These are phyloP conservation scores for Fusarium sp. DNA, from an alignment of 2,329 filamentous ascomycete species.

Conservation along the genomic window DNA sequence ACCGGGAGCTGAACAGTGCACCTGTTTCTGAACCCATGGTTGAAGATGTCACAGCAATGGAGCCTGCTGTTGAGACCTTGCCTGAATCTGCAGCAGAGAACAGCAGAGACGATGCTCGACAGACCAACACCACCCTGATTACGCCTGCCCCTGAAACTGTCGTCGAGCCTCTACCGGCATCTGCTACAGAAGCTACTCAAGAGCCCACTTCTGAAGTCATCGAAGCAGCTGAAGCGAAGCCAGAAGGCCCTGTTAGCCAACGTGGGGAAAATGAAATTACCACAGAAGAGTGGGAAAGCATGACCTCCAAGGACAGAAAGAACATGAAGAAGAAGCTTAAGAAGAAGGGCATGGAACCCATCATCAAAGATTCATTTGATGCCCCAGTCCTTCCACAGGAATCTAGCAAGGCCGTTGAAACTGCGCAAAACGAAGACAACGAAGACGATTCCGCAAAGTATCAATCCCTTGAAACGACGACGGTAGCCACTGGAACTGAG, in stretches of 20 bases:
- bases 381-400: background rate
- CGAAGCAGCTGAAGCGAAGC: slow-evolving; percentile 8
- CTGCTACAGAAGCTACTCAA: slow-evolving; percentile 3
- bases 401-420: slow-evolving; percentile 1
- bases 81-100: slow-evolving; percentile 6
- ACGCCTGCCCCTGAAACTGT: slow-evolving; percentile 11
- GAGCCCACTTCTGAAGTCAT: background rate
- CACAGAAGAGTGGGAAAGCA: slow-evolving; percentile 39
- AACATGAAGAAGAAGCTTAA: slow-evolving; percentile 45
- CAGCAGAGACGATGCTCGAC: background rate
- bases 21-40: background rate
- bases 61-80: background rate
- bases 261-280: slow-evolving; percentile 44
- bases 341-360: slow-evolving; percentile 40
- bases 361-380: slow-evolving; percentile 34
- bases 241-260: slow-evolving; percentile 9
- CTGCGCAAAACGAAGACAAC: slow-evolving; percentile 4
- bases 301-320: slow-evolving; percentile 44
- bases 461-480: slow-evolving; percentile 1
- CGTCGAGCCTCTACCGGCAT: slow-evolving; percentile 8
- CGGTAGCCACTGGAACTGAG: background rate
- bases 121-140: background rate
- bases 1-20: background rate
- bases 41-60: slow-evolving; percentile 3
- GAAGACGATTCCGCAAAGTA: slow-evolving; percentile 15